Base-by-base conservation (phyloP, 768 basidiomycete species). In the Xerocomellus intermedius region DNA sequence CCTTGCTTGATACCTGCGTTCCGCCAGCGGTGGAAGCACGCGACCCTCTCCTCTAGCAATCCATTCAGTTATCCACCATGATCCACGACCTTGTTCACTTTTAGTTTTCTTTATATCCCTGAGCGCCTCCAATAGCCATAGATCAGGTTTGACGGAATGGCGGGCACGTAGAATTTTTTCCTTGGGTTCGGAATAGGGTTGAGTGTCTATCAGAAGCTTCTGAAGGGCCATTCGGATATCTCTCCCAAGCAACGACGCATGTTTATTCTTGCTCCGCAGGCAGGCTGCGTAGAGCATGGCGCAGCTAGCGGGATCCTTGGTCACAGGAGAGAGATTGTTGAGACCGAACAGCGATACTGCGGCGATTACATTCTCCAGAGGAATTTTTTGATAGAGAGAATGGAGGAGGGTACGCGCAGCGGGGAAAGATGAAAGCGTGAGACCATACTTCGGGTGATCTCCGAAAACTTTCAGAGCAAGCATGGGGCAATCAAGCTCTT, bases 401-500 rank as follows among this genome's bases (percentile, higher is more conserved):
- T 87, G 81, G 1, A 87, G 65, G 42, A 89, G 78, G 39, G 75
- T 77, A 5, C 79, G 84, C 1, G 78, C 86, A 2, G 78, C 82
- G 0, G 72, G 58, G 10, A 81, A 70, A 3, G 81, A 78, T 8
- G 61, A 52, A 14, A 88, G 74, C 21, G 73, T 66, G 17, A 88
- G 59, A 47, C 80, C 78, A 66, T 87, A 86, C 64, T 82, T 84
- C 14, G 83, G 73, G 53, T 79, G 85, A 63, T 88, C 72, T 21
- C 81, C 79, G 63, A 86, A 85, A 21, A 86, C 79, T 33, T 79
- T 71, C 13, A 89, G 71, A 4, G 85, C 84, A 37, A 87, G 76
- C 24, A 70, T 61, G 4, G 83, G 81, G 53, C 81, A 82, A 14
- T 70, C 64, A 2, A 87, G 76, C 61, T 85, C 78, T 55, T 79